Evolutionary conservation across 495 filamentous ascomycete genomes (phyloP).

Genomic region (Pseudomonodictys pantanalensis): DNA sequence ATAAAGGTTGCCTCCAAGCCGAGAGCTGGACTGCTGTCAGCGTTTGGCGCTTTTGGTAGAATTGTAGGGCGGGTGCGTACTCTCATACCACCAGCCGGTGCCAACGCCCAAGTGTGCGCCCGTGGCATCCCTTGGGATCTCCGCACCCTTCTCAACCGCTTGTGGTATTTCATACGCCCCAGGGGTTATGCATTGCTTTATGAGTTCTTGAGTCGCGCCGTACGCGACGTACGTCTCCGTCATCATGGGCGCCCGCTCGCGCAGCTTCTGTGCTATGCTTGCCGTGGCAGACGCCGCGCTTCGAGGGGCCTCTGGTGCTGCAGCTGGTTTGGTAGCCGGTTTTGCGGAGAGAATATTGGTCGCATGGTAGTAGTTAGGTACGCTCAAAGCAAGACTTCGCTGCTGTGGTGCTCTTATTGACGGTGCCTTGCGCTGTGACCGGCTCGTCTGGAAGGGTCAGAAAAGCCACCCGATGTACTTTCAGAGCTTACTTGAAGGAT

Average conservation of each 20-base stretch:
- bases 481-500: background rate
- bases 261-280: conserved; percentile 9
- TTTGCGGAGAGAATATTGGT: background rate
- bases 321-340: background rate
- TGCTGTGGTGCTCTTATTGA: background rate
- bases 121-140: conserved; percentile 58
- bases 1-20: conserved; percentile 78
- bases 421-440: background rate
- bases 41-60: background rate
- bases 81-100: conserved; percentile 76
- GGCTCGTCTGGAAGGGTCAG: background rate
- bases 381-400: background rate
- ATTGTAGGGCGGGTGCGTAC: conserved; percentile 47
- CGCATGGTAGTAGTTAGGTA: background rate
- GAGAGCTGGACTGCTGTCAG: conserved; percentile 41
- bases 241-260: conserved; percentile 18
- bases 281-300: background rate
- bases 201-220: conserved; percentile 71
- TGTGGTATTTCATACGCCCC: conserved; percentile 63
- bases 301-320: background rate
- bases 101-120: conserved; percentile 77
- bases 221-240: conserved; percentile 71
- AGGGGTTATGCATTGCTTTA: conserved; percentile 70
- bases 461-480: background rate
- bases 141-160: conserved; percentile 26